Percentiles rank a stretch among this genome's conserved stretches.
phyloP scores from a whole-genome alignment of 1,139 yeast genomes.

The Taiozyma onychis region DNA sequence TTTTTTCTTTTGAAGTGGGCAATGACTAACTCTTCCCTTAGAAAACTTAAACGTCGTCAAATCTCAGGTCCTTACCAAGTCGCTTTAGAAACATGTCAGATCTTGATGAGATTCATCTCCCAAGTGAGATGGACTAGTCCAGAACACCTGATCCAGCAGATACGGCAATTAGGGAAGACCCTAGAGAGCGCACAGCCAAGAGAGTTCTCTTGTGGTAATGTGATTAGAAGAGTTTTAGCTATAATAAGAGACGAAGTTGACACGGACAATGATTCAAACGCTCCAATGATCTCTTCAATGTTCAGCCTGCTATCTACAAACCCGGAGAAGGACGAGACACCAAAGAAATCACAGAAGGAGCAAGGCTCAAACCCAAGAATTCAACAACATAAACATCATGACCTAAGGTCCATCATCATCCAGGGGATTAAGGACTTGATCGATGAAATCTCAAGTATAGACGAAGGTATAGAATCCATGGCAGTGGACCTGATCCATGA shows the following conservation, averaged over 20 bases:
- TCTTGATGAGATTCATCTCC: conserved; percentile 83
- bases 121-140: conserved; percentile 84
- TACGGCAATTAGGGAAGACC: conserved; percentile 58
- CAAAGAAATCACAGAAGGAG: conserved; percentile 17
- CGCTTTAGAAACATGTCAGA: conserved; percentile 83
- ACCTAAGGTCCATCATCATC: conserved; percentile 80
- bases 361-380: conserved; percentile 27
- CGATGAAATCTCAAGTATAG: conserved; percentile 86
- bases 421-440: conserved; percentile 92
- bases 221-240: conserved; percentile 84
- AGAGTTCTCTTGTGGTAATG: conserved; percentile 85
- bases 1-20: too few relatives aligned
- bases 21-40: neutral
- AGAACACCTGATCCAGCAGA: conserved; percentile 62
- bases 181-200: conserved; percentile 64
- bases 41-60: conserved; percentile 64
- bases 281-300: conserved; percentile 77
- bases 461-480: conserved; percentile 87
- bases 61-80: conserved; percentile 55
- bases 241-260: conserved; percentile 84
- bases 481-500: conserved; percentile 93
- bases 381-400: conserved; percentile 42
- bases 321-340: conserved; percentile 11
- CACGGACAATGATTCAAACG: conserved; percentile 27
- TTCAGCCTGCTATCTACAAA: conserved; percentile 71